Evolutionary conservation across 2,329 filamentous ascomycete genomes (phyloP).

Genomic region (Fusarium sublunatum): DNA sequence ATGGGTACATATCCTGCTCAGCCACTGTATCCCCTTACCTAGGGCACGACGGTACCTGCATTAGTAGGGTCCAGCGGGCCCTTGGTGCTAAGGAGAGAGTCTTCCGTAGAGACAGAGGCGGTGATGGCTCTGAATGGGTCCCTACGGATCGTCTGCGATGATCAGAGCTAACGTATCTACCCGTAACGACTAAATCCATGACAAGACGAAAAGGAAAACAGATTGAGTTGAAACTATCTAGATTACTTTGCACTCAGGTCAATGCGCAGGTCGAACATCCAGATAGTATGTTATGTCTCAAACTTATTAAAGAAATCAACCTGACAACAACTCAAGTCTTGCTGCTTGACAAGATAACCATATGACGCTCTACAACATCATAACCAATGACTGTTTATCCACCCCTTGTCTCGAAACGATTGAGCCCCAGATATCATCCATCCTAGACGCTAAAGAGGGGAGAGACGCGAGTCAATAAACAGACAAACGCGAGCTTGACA

Average conservation of each 20-base stretch:
- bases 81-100: slow-evolving; percentile 15
- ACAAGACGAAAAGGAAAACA: slow-evolving; percentile 6
- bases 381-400: not conserved
- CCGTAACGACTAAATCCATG: slow-evolving; percentile 14
- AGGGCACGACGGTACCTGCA: slow-evolving; percentile 37
- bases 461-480: slow-evolving; percentile 26
- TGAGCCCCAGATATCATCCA: slow-evolving; percentile 6
- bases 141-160: slow-evolving; percentile 14
- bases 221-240: not conserved
- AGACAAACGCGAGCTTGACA: slow-evolving; percentile 27
- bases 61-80: slow-evolving; percentile 25
- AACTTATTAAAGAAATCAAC: not conserved
- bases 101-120: slow-evolving; percentile 10
- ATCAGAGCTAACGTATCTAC: slow-evolving; percentile 27
- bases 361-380: slow-evolving; percentile 1
- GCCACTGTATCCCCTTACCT: slow-evolving; percentile 29
- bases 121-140: slow-evolving; percentile 14
- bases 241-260: no score
- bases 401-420: slow-evolving; percentile 6
- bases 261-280: no score
- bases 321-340: not conserved
- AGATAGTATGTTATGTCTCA: no score
- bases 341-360: not conserved
- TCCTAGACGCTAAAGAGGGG: slow-evolving; percentile 11
- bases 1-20: slow-evolving; percentile 7